Evolutionary conservation across 1,139 yeast species (phyloP), one percentile per base, ranked within the genome.

Genomic region (Saccharomyces hybrid): DNA sequence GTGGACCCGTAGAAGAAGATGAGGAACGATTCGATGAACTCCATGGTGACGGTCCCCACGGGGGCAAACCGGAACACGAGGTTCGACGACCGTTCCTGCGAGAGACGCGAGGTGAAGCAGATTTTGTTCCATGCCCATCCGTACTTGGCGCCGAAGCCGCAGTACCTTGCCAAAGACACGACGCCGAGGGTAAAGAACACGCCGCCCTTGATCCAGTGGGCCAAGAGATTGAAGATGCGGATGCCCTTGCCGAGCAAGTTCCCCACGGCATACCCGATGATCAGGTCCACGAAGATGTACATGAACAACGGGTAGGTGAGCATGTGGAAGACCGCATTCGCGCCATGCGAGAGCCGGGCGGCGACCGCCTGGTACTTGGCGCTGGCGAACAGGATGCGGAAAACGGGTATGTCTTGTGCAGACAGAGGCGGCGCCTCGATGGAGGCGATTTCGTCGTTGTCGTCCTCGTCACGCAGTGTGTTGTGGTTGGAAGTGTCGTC

Each of bases 131-230:
- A 93, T 2, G 96, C 93, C 87, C 95, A 86, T 25, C 99, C 98
- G 57, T 78, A 75, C 56, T 78, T 76, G 38, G 79, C 69, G 64
- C 86, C 88, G 11, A 85, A 88, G 3, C 99, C 99, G 63, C 90
- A 82, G 70, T 88, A 91, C 62, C 98, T 81, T 2, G 90, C 86
- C 51, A 93, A 76, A 14, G 95, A 79, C 14, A 90, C 70, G 5
- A 91, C 58, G 9, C 99, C 99, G 52, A 86, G 75, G 2, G 79
- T 63, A 59, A 89, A 78, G 69, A 93, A 91, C 2, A 93, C 93
- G 13, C 95, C 95, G 56, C 99, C 99, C 71, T 93, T 93, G 69
- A 93, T 91, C 77, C 89, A 88, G 71, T 93, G 99, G 1, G 99
- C 99, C 58, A 91, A 77, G 54, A 93, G 73, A 66, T 88, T 90